Evolutionary conservation across 148 eudicot species (phyloP).

Genomic region (Linanthus parryae): DNA sequence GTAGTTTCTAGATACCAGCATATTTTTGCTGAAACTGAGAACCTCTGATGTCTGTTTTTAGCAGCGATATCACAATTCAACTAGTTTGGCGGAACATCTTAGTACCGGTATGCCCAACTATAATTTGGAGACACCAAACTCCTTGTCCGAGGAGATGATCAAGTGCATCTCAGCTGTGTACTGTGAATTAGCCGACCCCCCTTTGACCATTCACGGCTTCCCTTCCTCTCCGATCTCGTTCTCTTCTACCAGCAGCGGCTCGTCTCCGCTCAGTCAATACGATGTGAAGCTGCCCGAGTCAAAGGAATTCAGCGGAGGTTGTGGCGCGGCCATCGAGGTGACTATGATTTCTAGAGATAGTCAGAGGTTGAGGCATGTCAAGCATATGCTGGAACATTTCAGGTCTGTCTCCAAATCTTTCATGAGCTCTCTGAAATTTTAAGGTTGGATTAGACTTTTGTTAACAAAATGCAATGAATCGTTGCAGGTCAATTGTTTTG

Average conservation of each 20-base stretch:
- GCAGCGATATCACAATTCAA: constrained; percentile 12
- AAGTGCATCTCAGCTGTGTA: constrained; percentile 72
- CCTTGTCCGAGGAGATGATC: constrained; percentile 82
- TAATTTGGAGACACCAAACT: constrained; percentile 67
- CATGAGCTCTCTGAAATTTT: too few species aligned
- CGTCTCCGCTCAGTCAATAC: too few species aligned
- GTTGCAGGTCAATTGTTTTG: constrained; percentile 63
- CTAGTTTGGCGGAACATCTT: constrained; percentile 53
- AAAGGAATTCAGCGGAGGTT: constrained; percentile 17
- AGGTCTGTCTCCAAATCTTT: constrained; percentile 43
- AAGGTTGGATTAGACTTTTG: not conserved
- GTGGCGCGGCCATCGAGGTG: constrained; percentile 42
- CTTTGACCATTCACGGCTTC: constrained; percentile 41
- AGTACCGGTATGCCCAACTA: constrained; percentile 67
- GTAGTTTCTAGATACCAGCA: not conserved
- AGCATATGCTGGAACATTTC: constrained; percentile 50
- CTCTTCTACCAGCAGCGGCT: constrained; percentile 59
- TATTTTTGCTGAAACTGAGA: not conserved
- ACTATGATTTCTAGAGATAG: constrained; percentile 41
- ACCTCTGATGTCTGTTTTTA: not conserved
- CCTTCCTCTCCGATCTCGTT: constrained; percentile 69
- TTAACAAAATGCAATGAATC: too few species aligned
- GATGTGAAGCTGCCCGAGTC: too few species aligned
- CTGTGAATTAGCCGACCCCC: constrained; percentile 67
- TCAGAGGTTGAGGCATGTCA: constrained; percentile 32